These are phyloP conservation scores for Fragilariopsis cylindrus DNA, from an alignment of 108 stramenopile species.

Conservation along the genomic window DNA sequence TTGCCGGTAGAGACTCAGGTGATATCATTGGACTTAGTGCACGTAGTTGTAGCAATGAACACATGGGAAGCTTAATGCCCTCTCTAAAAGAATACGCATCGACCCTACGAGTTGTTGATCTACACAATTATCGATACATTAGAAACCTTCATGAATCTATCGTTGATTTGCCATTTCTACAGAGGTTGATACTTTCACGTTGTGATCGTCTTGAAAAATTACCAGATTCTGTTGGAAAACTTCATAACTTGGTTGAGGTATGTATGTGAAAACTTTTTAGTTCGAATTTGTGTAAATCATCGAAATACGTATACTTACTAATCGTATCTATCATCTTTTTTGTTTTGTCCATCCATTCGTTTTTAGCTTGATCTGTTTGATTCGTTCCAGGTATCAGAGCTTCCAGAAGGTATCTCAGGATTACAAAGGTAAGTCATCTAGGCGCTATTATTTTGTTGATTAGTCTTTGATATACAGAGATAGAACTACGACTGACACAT, in stretches of 20 bases:
- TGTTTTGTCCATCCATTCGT: background rate
- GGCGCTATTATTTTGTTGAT: too few species aligned
- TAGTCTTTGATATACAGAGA: too few species aligned
- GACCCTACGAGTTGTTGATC: conserved; percentile 21
- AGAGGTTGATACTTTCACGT: conserved; percentile 30
- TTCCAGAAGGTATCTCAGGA: conserved; percentile 11
- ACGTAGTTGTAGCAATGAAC: conserved; percentile 7
- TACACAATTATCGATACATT: conserved; percentile 44
- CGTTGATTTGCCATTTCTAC: conserved; percentile 19
- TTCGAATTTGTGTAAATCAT: too few species aligned
- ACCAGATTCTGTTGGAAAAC: conserved; percentile 42
- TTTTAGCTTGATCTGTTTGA: conserved; percentile 16
- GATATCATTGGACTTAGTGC: conserved; percentile 5
- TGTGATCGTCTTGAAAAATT: conserved; percentile 41
- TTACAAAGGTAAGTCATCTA: conserved; percentile 1
- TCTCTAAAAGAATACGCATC: background rate
- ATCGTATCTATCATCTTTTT: background rate
- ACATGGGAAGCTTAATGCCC: conserved; percentile 12
- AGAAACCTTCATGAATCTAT: conserved; percentile 27
- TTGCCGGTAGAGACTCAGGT: conserved; percentile 5
- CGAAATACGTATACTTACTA: too few species aligned
- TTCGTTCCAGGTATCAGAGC: conserved; percentile 4
- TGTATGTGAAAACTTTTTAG: background rate
- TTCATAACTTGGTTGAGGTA: conserved; percentile 37
- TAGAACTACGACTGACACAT: too few species aligned